Conservation (phyloP, 345 rosid genomes). For the Camelina laxa region DNA sequence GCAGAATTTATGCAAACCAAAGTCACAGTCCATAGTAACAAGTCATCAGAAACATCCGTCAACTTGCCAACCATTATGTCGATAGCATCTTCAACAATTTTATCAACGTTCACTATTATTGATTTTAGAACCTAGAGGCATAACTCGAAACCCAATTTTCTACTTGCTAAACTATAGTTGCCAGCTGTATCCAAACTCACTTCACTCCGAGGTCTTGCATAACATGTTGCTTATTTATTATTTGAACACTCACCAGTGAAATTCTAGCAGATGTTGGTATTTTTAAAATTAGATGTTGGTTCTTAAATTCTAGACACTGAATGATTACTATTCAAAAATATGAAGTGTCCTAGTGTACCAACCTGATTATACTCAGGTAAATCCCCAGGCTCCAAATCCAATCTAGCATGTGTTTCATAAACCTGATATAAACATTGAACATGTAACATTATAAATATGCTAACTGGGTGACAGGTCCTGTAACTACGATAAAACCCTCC, state of each 20-base stretch:
- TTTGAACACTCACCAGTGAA: not conserved
- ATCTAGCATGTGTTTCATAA: constrained; percentile 98
- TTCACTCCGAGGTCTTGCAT: constrained; percentile 7
- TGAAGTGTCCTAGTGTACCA: constrained; percentile 36
- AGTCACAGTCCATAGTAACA: constrained; percentile 13
- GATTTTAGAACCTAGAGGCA: constrained; percentile 10
- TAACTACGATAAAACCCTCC: not conserved
- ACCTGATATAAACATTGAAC: constrained; percentile 60
- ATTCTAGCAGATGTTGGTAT: not conserved
- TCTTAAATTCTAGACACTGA: constrained; percentile 19
- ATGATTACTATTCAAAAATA: constrained; percentile 22
- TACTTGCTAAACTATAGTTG: constrained; percentile 8
- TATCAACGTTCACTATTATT: constrained; percentile 1
- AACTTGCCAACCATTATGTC: constrained; percentile 1
- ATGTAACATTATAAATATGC: constrained; percentile 30
- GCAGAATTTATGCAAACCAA: constrained; percentile 17
- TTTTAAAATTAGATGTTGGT: not conserved
- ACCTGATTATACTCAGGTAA: constrained; percentile 98
- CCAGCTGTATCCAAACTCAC: constrained; percentile 16
- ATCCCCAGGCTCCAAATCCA: constrained; percentile 92
- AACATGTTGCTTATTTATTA: not conserved
- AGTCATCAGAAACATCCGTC: not conserved
- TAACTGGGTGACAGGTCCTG: constrained; percentile 11
- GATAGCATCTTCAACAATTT: constrained; percentile 5
- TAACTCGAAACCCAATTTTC: not conserved